Base-by-base conservation (phyloP, 2,329 filamentous ascomycete genomes). In the Aureobasidium leucospermi region DNA sequence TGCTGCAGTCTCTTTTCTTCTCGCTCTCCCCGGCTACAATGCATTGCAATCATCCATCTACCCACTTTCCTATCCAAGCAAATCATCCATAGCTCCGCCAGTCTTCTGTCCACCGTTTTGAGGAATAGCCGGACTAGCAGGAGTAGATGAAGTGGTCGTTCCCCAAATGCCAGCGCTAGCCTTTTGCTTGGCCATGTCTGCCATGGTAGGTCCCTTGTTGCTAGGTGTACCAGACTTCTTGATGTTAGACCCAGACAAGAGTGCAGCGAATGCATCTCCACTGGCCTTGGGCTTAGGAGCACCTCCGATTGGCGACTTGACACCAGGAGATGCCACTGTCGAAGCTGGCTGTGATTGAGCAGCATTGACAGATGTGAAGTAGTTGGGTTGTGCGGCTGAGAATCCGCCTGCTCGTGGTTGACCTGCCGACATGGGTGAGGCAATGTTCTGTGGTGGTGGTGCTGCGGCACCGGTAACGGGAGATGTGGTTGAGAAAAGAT, bases 141-240 rank as follows among this genome's bases (percentile, higher is more conserved):
- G 55, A 52, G 65, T 62, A 42, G 64, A 71, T 63, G 65, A 77
- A 62, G 49, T 85, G 15, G 87, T 81, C 0, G 89, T 83, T 16
- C 93, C 94, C 91, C 95, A 99, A 64, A 99, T 90, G 7, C 92
- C 91, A 15, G 92, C 91, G 67, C 86, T 91, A 61, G 91, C 94
- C 81, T 97, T 96, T 75, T 96, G 91, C 79, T 96, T 96, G n/a
- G 92, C 93, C 74, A 99, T 84, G 72, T 96, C 92, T 32, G 91
- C 92, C 76, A 99, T 82, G 59, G 92, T 92, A 55, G 90, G 86
- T 0, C 87, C 88, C 61, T 85, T 81, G 58, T 80, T 77, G 9
- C 77, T 79, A 11, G 81, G 78, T 2, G 85, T 81, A 62, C 75
- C 79, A 1, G 81, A 75, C 86, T 70, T 71, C 65, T 72, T 73